Evolutionary conservation across 106 monocot species (phyloP).

Genomic region (Amphibolis antarctica): DNA sequence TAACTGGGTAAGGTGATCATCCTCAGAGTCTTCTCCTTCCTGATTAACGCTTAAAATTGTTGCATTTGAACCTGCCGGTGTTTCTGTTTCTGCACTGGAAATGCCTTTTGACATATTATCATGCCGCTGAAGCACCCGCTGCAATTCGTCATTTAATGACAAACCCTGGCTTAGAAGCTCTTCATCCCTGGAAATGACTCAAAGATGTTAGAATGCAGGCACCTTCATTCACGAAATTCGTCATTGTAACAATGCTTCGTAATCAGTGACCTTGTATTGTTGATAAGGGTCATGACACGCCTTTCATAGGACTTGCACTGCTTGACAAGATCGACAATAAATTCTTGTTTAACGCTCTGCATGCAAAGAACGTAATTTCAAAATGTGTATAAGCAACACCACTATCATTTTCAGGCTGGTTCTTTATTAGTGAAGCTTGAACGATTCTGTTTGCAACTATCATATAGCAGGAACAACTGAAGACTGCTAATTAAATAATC

Average conservation of each 20-base stretch:
- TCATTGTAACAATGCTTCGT: neutral
- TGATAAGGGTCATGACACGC: constrained; percentile 61
- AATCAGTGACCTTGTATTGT: constrained; percentile 55
- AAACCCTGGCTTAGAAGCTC: constrained; percentile 63
- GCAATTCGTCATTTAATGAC: constrained; percentile 74
- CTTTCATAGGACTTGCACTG: constrained; percentile 66
- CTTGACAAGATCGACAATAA: constrained; percentile 89
- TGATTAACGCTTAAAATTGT: constrained; percentile 56
- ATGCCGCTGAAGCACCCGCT: constrained; percentile 68
- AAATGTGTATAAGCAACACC: neutral
- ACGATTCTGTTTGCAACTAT: neutral
- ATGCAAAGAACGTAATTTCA: neutral
- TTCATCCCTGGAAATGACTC: constrained; percentile 51
- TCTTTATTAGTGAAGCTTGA: neutral
- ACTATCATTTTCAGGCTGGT: neutral
- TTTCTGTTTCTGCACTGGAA: constrained; percentile 6
- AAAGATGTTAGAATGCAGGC: no score
- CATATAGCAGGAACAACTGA: no score
- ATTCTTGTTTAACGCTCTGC: constrained; percentile 76
- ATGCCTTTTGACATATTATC: constrained; percentile 53
- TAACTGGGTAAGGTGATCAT: constrained; percentile 62
- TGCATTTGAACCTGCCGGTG: constrained; percentile 10
- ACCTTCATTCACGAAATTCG: neutral
- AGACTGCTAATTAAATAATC: no score
- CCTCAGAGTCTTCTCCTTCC: constrained; percentile 79